Evolutionary conservation across 2,329 filamentous ascomycete genomes (phyloP), one percentile per base, ranked within the genome.

Genomic region (Mycosphaerelloides madeirae): DNA sequence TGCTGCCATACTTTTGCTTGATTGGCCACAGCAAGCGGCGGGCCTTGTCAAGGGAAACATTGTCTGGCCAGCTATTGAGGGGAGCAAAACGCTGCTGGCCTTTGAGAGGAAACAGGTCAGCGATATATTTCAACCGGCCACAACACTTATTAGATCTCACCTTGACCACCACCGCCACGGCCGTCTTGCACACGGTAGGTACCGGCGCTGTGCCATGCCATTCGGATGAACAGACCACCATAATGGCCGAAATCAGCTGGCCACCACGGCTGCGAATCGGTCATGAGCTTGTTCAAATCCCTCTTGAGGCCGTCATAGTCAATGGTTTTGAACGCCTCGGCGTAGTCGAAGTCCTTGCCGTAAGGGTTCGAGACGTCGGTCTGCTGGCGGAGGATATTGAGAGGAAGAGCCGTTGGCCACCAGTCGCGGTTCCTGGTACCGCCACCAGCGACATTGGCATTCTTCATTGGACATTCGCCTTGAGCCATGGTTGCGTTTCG

Each of bases 1-100:
- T 87, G 74, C 80, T 80, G 65, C 85, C 85, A 55, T 89, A 89
- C 76, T 89, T 89, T 58, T 87, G 84, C 78, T 89, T 89, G 71
- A 89, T 81, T 44, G 85, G 85, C 82, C 84, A 87, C 32, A 89
- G 72, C 44, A 89, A 78, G 52, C 85, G 84, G 44, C 85, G 84
- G 25, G 84, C 85, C 77, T 89, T 89, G 77, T 89, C 85, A 42
- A 89, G 77, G 57, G 74, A 81, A 60, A 80, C 82, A 55, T 89
- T 89, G 69, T 89, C 85, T 32, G 85, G 85, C 85, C 85, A 89
- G 72, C 80, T 81, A 77, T 88, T 88, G 63, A 89, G 79, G 5
- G 85, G 85, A 41, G 85, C 84, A 58, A 89, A 89, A 31, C 85
- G 80, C 69, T 89, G 85, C 69, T 88, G 85, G 45, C 83, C 22